phyloP scores from a whole-genome alignment of 768 basidiomycete species.

The Suillus subluteus region DNA sequence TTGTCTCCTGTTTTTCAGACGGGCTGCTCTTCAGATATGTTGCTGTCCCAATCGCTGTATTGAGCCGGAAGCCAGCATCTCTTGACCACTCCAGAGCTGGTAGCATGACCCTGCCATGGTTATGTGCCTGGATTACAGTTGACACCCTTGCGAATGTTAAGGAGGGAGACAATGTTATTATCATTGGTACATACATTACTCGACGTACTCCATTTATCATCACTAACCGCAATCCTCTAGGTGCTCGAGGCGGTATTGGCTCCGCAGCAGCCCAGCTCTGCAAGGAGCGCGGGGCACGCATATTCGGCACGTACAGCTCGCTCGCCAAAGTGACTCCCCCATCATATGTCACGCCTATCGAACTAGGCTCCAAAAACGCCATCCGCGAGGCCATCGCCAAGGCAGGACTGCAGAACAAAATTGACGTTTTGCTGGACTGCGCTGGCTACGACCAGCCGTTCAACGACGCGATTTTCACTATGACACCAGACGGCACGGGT shows the following conservation, averaged over 20 bases:
- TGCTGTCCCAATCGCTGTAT: conserved; percentile 29
- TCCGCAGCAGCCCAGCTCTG: conserved; percentile 38
- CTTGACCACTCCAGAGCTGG: conserved; percentile 31
- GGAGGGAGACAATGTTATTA: conserved; percentile 36
- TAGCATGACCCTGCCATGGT: conserved; percentile 38
- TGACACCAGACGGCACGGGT: conserved; percentile 36
- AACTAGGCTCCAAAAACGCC: conserved; percentile 32
- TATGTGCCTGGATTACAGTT: conserved; percentile 42
- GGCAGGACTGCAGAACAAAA: conserved; percentile 31
- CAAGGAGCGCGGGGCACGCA: conserved; percentile 32
- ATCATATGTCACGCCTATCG: conserved; percentile 35
- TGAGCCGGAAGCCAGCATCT: conserved; percentile 35
- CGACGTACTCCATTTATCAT: background rate
- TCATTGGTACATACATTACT: conserved; percentile 27
- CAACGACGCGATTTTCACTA: conserved; percentile 37
- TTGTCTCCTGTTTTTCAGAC: conserved; percentile 1
- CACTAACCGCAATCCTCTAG: conserved; percentile 15
- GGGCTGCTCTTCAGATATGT: conserved; percentile 24
- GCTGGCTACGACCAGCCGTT: conserved; percentile 37
- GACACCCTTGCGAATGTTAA: conserved; percentile 38
- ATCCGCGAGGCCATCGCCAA: conserved; percentile 34
- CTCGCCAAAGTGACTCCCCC: conserved; percentile 28
- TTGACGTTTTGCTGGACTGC: conserved; percentile 38
- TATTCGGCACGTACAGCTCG: conserved; percentile 40
- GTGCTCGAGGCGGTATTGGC: conserved; percentile 39